Evolutionary conservation across 352 stramenopile genomes (phyloP), one percentile per base, ranked within the genome.

Genomic region (Peronosclerospora sorghi): DNA sequence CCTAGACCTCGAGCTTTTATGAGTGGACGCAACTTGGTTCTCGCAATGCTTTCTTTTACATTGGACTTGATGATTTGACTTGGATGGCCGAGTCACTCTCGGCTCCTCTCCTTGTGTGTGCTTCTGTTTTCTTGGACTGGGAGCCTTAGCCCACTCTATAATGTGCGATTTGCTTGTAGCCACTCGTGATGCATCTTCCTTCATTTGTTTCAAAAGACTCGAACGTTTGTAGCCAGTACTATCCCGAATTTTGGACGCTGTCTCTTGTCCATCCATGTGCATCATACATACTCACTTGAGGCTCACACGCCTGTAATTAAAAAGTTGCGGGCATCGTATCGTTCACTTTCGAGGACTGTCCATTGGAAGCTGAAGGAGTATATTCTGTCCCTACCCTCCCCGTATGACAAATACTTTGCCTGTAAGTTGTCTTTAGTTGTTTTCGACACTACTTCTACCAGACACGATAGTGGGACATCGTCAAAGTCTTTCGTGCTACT

Each of bases 251-350:
- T 56, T 56, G 20, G 46, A 35, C n/a, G 44, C 41, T 40, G 52
- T 65, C 30, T 73, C 63, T 32, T 67, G 29, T 15, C 40, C 43
- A 12, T 77, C 62, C n/a, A 82, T 50, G 34, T 70, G 53, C 69
- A 32, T 77, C 64, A 55, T 78, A 77, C 45, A 82, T 61, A 62
- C 65, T 71, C 14, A 82, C 60, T 48, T 82, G 69, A 35, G 49
- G 64, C 12, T 78, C n/a, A n/a, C 62, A 32, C 48, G 62, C 29
- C 29, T 61, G 35, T 60, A 81, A 51, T 37, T 45, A n/a, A 24
- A 32, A 37, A 42, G 26, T 41, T 30, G 35, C 12, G 20, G 21
- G 29, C 34, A 10, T 52, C 27, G 49, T 55, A 28, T 41, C 43
- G 12, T 45, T 51, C 34, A 42, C 9, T 37, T 55, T 32, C 6